Evolutionary conservation across 1,284 basidiomycete genomes (phyloP).

Genomic region (Tylopilus orsonianus): DNA sequence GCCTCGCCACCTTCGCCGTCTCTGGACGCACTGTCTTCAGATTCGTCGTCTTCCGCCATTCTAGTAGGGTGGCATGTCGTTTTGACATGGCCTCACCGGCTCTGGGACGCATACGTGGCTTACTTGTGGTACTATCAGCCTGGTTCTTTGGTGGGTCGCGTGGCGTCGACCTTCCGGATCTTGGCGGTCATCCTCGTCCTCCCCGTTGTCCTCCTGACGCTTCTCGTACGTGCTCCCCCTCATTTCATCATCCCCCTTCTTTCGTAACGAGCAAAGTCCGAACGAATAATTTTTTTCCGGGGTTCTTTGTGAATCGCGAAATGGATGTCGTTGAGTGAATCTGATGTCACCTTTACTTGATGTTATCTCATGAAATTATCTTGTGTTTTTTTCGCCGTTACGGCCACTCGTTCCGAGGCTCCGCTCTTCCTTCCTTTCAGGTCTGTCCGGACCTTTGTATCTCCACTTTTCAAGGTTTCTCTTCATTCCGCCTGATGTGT

Average conservation of each 20-base stretch:
- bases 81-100: constrained; percentile 6
- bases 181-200: constrained; percentile 60
- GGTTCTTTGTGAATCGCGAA: not conserved
- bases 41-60: constrained; percentile 10
- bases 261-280: constrained; percentile 17
- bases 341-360: not conserved
- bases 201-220: constrained; percentile 63
- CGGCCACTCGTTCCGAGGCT: constrained; percentile 17
- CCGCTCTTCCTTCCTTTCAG: not conserved
- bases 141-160: constrained; percentile 66
- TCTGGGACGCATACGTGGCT: constrained; percentile 61
- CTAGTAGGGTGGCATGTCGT: constrained; percentile 11
- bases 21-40: not conserved
- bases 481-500: constrained; percentile 4
- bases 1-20: constrained; percentile 8
- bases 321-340: constrained; percentile 1
- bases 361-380: too few relatives aligned
- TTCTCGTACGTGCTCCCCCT: constrained; percentile 51
- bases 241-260: constrained; percentile 6
- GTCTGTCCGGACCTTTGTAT: constrained; percentile 10
- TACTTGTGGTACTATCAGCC: constrained; percentile 61
- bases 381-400: not conserved
- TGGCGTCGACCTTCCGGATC: constrained; percentile 62
- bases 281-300: constrained; percentile 15
- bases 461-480: constrained; percentile 10